phyloP scores from a whole-genome alignment of 2,329 filamentous ascomycete species.

The Cadophora sp. region DNA sequence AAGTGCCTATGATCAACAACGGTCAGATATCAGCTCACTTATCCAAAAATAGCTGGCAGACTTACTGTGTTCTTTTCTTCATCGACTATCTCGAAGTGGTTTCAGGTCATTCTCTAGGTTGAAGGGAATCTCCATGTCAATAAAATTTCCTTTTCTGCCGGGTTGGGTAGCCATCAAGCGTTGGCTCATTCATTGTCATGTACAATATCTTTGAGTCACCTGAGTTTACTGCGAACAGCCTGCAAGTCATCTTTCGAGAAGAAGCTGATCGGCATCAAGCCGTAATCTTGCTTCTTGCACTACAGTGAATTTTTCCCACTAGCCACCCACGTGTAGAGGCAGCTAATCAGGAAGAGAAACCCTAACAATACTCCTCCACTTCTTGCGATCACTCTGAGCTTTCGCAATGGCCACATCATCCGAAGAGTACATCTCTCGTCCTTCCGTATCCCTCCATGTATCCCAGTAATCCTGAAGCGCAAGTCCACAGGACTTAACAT shows the following conservation, averaged over 20 bases:
- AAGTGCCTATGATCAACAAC: too few species aligned
- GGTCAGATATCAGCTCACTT: too few species aligned
- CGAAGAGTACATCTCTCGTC: background rate
- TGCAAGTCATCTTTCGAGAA: background rate
- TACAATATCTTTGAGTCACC: too few species aligned
- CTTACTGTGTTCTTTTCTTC: too few species aligned
- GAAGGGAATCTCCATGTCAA: too few species aligned
- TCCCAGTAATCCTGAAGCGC: constrained; percentile 6
- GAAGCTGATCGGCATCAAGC: background rate
- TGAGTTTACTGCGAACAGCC: too few species aligned
- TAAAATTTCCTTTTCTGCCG: too few species aligned
- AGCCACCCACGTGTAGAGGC: background rate
- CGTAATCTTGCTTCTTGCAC: background rate
- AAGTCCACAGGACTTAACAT: background rate
- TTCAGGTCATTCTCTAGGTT: too few species aligned
- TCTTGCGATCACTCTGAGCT: background rate
- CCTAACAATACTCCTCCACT: constrained; percentile 3
- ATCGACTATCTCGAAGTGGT: too few species aligned
- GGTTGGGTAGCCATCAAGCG: too few species aligned
- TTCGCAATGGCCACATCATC: background rate
- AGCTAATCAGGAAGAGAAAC: background rate
- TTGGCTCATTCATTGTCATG: too few species aligned
- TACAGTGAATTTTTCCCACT: background rate
- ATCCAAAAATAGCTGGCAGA: background rate
- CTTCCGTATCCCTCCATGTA: constrained; percentile 3